Evolutionary conservation across 352 stramenopile genomes (phyloP).

Genomic region (Globisporangium okanoganense): DNA sequence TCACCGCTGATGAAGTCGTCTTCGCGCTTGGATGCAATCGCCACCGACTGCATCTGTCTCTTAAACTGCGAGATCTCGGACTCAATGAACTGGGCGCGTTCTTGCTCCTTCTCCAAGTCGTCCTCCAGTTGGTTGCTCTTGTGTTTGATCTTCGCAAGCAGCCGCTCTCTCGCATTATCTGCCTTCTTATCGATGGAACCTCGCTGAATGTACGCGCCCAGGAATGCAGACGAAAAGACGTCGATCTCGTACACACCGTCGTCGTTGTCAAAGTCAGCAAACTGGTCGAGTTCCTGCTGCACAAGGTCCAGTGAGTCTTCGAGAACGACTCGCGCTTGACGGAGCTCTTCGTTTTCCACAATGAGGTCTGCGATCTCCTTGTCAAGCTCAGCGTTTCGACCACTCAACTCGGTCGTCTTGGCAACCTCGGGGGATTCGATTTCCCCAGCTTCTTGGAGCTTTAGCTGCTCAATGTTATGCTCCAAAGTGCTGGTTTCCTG

Average conservation of each 20-base stretch:
- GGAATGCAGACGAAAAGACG: slow-evolving; percentile 65
- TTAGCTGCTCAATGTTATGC: slow-evolving; percentile 59
- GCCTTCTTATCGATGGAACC: slow-evolving; percentile 61
- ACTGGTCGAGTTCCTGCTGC: slow-evolving; percentile 64
- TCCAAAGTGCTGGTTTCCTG: slow-evolving; percentile 50
- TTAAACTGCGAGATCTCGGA: slow-evolving; percentile 66
- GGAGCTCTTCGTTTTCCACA: slow-evolving; percentile 65
- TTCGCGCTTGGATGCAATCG: slow-evolving; percentile 61
- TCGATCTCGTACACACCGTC: slow-evolving; percentile 46
- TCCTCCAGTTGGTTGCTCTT: slow-evolving; percentile 49
- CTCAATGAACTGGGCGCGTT: slow-evolving; percentile 45
- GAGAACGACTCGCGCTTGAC: slow-evolving; percentile 37
- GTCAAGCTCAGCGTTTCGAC: slow-evolving; percentile 49
- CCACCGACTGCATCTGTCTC: slow-evolving; percentile 59
- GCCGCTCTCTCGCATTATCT: slow-evolving; percentile 49
- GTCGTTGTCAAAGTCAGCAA: slow-evolving; percentile 54
- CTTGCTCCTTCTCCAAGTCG: slow-evolving; percentile 59
- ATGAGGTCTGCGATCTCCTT: slow-evolving; percentile 74
- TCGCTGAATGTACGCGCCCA: slow-evolving; percentile 53
- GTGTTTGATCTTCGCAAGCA: slow-evolving; percentile 56
- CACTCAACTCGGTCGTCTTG: slow-evolving; percentile 49
- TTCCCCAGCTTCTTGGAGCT: slow-evolving; percentile 44
- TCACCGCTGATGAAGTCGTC: slow-evolving; percentile 80
- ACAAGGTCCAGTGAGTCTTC: slow-evolving; percentile 54
- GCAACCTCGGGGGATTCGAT: slow-evolving; percentile 64